Percentiles rank a stretch among this genome's conserved stretches.
phyloP scores from a whole-genome alignment of 208 protist genomes.

The Strigomonas culicis region DNA sequence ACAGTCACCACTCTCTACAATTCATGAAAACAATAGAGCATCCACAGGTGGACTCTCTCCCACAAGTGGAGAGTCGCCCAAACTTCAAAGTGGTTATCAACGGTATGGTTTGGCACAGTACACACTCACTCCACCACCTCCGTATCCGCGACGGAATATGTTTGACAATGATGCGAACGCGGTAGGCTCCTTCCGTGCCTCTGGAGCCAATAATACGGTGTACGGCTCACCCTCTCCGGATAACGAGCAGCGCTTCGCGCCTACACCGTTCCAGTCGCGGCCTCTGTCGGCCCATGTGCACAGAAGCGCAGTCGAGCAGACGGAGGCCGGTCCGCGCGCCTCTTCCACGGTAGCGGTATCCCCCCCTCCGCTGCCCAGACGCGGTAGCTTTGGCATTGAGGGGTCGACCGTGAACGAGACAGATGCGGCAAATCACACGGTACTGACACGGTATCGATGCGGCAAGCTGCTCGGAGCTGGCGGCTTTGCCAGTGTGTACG shows the following conservation, averaged over 20 bases:
- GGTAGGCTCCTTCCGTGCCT: neutral
- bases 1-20: neutral
- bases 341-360: neutral
- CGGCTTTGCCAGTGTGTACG: constrained; percentile 58
- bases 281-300: neutral
- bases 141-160: neutral
- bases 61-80: neutral
- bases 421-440: constrained; percentile 22
- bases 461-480: constrained; percentile 57
- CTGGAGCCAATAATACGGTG: constrained; percentile 5
- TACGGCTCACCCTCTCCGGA: neutral
- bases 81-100: too few relatives aligned
- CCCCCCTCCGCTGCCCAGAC: neutral
- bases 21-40: neutral
- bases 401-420: constrained; percentile 34
- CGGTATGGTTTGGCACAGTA: too few relatives aligned
- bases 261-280: neutral
- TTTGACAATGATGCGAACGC: constrained; percentile 13
- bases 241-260: neutral
- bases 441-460: constrained; percentile 40
- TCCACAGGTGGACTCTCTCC: neutral
- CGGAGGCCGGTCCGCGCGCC: neutral
- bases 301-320: neutral
- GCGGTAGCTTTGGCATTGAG: constrained; percentile 15
- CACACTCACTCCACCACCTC: neutral